A percentile compares a stretch with the other conserved stretches of the same genome.
Evolutionary conservation across 2,329 filamentous ascomycete genomes (phyloP).

Genomic region (Ophiocordyceps camponoti-floridani): DNA sequence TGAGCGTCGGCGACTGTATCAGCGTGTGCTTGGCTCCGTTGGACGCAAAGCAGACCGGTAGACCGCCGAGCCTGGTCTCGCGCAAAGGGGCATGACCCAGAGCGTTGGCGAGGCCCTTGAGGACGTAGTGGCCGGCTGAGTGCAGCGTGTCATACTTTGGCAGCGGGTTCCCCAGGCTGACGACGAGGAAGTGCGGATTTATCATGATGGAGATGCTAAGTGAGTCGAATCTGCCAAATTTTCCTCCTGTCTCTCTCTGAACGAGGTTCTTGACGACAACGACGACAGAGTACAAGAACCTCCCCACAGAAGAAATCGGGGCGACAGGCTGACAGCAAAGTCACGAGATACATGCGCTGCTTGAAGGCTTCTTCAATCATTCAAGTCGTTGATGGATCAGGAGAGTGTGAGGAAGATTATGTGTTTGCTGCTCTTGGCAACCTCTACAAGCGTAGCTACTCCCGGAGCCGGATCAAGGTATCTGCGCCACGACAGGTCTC

Average conservation of each 20-base stretch:
- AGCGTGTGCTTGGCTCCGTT: slow-evolving; percentile 39
- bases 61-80: slow-evolving; percentile 26
- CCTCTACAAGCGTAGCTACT: no score
- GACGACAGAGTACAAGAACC: no score
- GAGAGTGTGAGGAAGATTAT: no score
- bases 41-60: slow-evolving; percentile 29
- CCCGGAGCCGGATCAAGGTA: no score
- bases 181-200: slow-evolving; percentile 47
- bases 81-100: slow-evolving; percentile 29
- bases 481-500: no score
- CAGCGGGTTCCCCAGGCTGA: slow-evolving; percentile 74
- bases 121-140: slow-evolving; percentile 67
- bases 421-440: no score
- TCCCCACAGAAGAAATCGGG: no score
- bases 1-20: slow-evolving; percentile 56
- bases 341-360: no score
- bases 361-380: no score
- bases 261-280: no score
- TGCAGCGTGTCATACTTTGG: slow-evolving; percentile 66
- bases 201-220: slow-evolving; percentile 10
- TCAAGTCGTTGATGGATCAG: no score
- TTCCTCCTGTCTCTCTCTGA: background rate
- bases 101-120: slow-evolving; percentile 37
- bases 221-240: background rate
- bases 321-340: no score